phyloP scores from a whole-genome alignment of 164 flowering plant species.

The Tetrastigma voinierianum region DNA sequence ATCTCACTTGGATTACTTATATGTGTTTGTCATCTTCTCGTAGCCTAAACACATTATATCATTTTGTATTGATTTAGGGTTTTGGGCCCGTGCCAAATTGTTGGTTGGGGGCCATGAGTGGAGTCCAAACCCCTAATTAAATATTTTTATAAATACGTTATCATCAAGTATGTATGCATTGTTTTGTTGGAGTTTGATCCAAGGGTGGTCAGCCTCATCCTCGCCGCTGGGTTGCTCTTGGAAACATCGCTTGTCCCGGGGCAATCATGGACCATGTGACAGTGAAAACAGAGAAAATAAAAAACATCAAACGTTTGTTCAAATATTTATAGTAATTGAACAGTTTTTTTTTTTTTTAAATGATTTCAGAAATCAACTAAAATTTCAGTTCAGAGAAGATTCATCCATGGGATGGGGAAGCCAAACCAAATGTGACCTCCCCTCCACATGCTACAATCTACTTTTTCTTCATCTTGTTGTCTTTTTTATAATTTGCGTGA shows the following conservation, averaged over 20 bases:
- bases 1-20: slow-evolving; percentile 18
- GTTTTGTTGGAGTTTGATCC: slow-evolving; percentile 24
- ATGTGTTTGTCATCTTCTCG: slow-evolving; percentile 27
- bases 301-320: no score
- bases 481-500: no score
- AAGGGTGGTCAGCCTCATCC: background rate
- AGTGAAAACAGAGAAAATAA: background rate
- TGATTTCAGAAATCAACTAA: no score
- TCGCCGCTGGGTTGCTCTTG: background rate
- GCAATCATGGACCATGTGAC: background rate
- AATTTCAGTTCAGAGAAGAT: no score
- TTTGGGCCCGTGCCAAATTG: slow-evolving; percentile 14
- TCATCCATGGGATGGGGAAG: no score
- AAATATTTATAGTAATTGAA: no score
- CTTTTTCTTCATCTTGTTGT: no score
- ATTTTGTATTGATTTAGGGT: slow-evolving; percentile 17
- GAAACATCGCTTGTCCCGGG: background rate
- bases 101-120: slow-evolving; percentile 43
- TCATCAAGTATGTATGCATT: slow-evolving; percentile 5
- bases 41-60: slow-evolving; percentile 12
- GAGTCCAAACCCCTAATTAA: slow-evolving; percentile 25
- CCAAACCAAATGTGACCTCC: no score
- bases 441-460: no score
- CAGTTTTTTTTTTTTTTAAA: no score
- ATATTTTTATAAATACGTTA: no score